phyloP scores from a whole-genome alignment of 306 rosid genomes.

The Castanea crenata region DNA sequence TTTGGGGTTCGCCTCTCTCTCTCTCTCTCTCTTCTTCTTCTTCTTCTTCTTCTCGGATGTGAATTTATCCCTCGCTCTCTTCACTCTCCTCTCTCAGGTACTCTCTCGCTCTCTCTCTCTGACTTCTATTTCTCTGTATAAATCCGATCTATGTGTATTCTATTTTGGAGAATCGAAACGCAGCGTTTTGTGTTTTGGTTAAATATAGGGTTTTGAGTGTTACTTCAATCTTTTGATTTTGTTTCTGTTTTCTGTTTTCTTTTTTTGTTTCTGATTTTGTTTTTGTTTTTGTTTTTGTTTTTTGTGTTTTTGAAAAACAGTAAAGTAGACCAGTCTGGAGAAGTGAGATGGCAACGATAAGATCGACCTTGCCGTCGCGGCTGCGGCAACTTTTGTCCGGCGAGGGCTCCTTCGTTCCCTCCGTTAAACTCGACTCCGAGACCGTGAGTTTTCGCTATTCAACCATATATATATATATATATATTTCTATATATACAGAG shows the following conservation, averaged over 20 bases:
- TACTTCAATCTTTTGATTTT: conserved; percentile 16
- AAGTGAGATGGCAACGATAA: conserved; percentile 73
- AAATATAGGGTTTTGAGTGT: not conserved
- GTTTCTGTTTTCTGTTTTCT: conserved; percentile 18
- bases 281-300: not conserved
- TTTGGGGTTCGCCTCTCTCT: conserved; percentile 47
- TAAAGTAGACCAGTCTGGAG: conserved; percentile 67
- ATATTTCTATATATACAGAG: not conserved
- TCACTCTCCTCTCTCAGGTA: conserved; percentile 64
- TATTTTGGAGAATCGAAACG: not conserved
- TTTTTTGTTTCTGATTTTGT: not conserved
- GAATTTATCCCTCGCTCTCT: conserved; percentile 36
- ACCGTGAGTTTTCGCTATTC: conserved; percentile 51
- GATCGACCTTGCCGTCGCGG: conserved; percentile 98
- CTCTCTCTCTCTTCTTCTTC: conserved; percentile 14
- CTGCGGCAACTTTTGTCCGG: conserved; percentile 82
- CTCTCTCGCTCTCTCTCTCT: not conserved
- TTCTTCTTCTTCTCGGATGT: conserved; percentile 48
- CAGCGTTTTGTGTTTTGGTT: conserved; percentile 3
- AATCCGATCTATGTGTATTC: conserved; percentile 19
- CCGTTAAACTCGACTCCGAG: conserved; percentile 81
- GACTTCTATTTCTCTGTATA: conserved; percentile 3
- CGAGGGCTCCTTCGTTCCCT: conserved; percentile 85
- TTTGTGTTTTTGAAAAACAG: conserved; percentile 25
- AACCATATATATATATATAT: not conserved